Base-by-base conservation (phyloP, 1,284 basidiomycete genomes). In the Ustilago vetiveriae region DNA sequence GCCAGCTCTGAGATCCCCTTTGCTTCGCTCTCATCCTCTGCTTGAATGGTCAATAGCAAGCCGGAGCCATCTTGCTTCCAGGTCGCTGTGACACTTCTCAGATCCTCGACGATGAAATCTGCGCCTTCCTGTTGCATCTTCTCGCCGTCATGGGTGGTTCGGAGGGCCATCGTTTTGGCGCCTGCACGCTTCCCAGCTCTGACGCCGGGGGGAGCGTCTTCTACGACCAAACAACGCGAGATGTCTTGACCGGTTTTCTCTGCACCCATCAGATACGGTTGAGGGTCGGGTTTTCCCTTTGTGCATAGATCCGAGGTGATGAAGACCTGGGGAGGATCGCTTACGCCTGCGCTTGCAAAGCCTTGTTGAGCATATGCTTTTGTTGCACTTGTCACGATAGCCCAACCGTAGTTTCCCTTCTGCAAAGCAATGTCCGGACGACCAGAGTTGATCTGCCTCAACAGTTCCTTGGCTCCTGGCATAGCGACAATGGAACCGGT, bases 321-420 rank as follows among this genome's bases (percentile, higher is more conserved):
- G 43, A 82, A 82, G 14, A 74, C 68, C 13, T 49, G 21, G 1
- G 80, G 79, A 13, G 48, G 52, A 1, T 57, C 51, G 3, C 64
- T 47, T 13, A 75, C 67, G 10, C 47, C 46, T 2, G 74, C 59
- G 6, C 74, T 42, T 8, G 75, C 70, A 57, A 82, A 82, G 14
- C 74, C 80, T 17, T 72, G 52, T 23, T 69, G 67, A 2, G 79
- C 80, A 38, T 82, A 82, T 10, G 77, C 79, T 27, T 74, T 56
- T 7, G 80, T 82, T 5, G 80, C 80, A n/a, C 72, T 64, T 6
- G 80, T 82, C n/a, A 81, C 79, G 35, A 82, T 82, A 3, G 79
- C 78, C 80, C 80, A 82, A n/a, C 80, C 76, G 19, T 56, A 55
- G 27, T 74, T 62, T n/a, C 43, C 45, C 4, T 27, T 39, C 13